Conservation (phyloP, 2,329 filamentous ascomycete genomes). For the Fusarium annulatum region DNA sequence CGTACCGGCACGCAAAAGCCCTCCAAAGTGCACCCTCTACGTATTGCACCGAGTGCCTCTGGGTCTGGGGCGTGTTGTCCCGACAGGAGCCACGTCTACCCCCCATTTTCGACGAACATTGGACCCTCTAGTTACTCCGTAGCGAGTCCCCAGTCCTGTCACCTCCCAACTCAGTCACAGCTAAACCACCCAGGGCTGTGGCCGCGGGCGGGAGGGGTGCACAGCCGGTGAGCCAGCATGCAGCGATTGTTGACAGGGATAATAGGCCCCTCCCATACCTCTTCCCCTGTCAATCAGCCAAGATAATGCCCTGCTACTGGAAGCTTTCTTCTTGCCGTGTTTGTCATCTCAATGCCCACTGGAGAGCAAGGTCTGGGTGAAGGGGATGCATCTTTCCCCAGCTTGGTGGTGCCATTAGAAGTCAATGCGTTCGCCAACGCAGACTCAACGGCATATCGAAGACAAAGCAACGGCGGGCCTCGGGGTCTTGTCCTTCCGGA, state of each 20-base stretch:
- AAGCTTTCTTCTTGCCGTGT: conserved; percentile 13
- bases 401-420: conserved; percentile 12
- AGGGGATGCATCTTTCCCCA: conserved; percentile 6
- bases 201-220: conserved; percentile 32
- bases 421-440: background rate
- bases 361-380: conserved; percentile 3
- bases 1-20: background rate
- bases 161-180: background rate
- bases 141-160: conserved; percentile 25
- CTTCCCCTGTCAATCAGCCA: conserved; percentile 32
- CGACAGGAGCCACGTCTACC: conserved; percentile 43
- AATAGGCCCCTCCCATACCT: conserved; percentile 15
- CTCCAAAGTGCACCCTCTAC: conserved; percentile 9
- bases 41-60: background rate
- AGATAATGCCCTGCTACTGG: background rate
- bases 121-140: background rate
- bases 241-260: conserved; percentile 40
- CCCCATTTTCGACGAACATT: conserved; percentile 28
- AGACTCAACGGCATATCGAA: background rate
- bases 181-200: conserved; percentile 32
- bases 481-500: conserved; percentile 10
- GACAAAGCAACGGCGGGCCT: conserved; percentile 12
- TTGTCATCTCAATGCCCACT: background rate
- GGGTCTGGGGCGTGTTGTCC: conserved; percentile 37
- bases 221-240: conserved; percentile 43